phyloP scores from a whole-genome alignment of 1,284 basidiomycete species.

The Cutaneotrichosporon sp. region DNA sequence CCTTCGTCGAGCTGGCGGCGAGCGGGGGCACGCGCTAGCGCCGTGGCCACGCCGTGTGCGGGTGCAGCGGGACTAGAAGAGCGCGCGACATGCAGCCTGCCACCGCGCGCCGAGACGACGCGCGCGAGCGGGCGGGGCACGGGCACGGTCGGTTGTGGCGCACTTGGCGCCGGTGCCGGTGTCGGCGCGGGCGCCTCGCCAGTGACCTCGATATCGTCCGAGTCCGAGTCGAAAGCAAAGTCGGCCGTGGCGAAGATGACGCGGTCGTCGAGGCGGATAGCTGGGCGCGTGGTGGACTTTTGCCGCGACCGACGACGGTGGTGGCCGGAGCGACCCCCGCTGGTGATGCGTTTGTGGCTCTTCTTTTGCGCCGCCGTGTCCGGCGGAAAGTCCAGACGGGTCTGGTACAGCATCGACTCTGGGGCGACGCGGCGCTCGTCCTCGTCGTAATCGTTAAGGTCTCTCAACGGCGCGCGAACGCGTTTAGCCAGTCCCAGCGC shows the following conservation, averaged over 20 bases:
- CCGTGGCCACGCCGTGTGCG: not conserved
- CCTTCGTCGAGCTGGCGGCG: conserved; percentile 27
- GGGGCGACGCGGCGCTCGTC: not conserved
- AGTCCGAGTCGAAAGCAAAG: conserved; percentile 34
- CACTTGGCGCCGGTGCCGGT: not conserved
- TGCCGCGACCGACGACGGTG: not conserved
- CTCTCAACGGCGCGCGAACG: not conserved
- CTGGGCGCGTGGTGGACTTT: conserved; percentile 25
- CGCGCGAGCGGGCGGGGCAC: no score
- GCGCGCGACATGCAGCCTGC: not conserved
- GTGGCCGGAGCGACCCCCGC: not conserved
- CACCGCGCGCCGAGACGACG: no score
- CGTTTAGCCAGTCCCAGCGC: conserved; percentile 23
- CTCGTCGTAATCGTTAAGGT: not conserved
- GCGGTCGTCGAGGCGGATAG: conserved; percentile 38
- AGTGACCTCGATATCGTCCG: conserved; percentile 6
- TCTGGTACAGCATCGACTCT: conserved; percentile 20
- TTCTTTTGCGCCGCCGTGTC: conserved; percentile 7
- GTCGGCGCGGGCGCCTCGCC: conserved; percentile 6
- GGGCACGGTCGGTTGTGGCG: no score
- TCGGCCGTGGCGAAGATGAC: conserved; percentile 39
- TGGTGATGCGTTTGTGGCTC: not conserved
- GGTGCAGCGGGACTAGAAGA: conserved; percentile 1
- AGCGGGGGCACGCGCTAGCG: not conserved
- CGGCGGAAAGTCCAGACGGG: conserved; percentile 31